These are phyloP conservation scores for Trapa incisa DNA, from an alignment of 345 rosid genomes.

Conservation along the genomic window DNA sequence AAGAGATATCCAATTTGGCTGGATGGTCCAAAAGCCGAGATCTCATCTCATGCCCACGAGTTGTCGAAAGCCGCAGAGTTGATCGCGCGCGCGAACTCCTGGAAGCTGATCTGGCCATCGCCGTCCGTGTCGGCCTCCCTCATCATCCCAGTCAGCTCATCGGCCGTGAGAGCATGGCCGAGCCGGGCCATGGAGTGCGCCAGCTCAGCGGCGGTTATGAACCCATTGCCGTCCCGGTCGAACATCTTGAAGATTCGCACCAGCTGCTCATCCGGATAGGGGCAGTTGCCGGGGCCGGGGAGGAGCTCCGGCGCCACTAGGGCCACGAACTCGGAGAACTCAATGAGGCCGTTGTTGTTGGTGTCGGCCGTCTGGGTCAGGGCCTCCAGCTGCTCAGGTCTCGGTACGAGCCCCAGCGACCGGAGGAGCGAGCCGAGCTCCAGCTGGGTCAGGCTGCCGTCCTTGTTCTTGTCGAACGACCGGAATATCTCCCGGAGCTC, in stretches of 20 bases:
- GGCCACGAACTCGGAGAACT: conserved; percentile 73
- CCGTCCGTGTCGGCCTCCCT: conserved; percentile 91
- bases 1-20: background rate
- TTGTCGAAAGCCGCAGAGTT: conserved; percentile 86
- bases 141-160: conserved; percentile 86
- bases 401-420: conserved; percentile 61
- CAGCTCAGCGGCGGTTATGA: conserved; percentile 66
- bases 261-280: conserved; percentile 67
- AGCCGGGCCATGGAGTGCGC: conserved; percentile 83
- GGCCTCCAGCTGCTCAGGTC: conserved; percentile 59
- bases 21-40: no score
- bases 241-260: conserved; percentile 53
- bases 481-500: conserved; percentile 77
- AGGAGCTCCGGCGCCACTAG: conserved; percentile 72
- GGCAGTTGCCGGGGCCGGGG: conserved; percentile 38
- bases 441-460: conserved; percentile 79
- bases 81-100: conserved; percentile 68
- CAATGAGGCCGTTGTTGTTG: conserved; percentile 72
- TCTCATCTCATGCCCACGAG: conserved; percentile 36
- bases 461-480: conserved; percentile 72
- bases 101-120: conserved; percentile 70
- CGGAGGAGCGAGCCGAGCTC: conserved; percentile 83
- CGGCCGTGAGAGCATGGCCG: conserved; percentile 69
- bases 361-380: conserved; percentile 64
- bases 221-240: conserved; percentile 72